These are phyloP conservation scores for Friedmanniomyces endolithicus DNA, from an alignment of 495 filamentous ascomycete genomes.

Conservation along the genomic window DNA sequence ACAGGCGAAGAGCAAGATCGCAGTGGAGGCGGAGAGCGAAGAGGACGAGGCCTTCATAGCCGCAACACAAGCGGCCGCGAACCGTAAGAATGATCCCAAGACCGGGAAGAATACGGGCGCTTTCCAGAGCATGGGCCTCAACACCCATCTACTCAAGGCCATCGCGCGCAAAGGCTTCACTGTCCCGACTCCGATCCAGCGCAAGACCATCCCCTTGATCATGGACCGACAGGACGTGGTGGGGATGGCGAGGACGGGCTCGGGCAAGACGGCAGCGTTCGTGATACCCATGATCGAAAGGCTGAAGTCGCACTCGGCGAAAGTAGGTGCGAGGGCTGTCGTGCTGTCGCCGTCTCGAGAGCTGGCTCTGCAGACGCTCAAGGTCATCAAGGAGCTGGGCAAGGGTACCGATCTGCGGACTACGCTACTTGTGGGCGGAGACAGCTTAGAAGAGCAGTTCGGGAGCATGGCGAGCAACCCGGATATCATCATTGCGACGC, in stretches of 20 bases:
- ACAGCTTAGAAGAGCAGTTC: slow-evolving; percentile 94
- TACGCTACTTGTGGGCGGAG: slow-evolving; percentile 83
- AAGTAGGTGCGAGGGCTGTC: slow-evolving; percentile 70
- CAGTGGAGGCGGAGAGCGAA: slow-evolving; percentile 25
- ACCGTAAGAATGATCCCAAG: slow-evolving; percentile 58
- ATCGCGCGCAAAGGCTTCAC: slow-evolving; percentile 89
- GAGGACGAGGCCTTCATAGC: slow-evolving; percentile 86
- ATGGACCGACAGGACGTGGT: slow-evolving; percentile 85
- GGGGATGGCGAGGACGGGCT: slow-evolving; percentile 93
- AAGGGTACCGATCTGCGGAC: slow-evolving; percentile 80
- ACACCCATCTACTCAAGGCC: slow-evolving; percentile 66
- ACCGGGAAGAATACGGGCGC: slow-evolving; percentile 87
- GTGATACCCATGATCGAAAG: slow-evolving; percentile 97
- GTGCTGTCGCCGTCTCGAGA: slow-evolving; percentile 87
- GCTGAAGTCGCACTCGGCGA: slow-evolving; percentile 74
- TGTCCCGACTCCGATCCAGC: slow-evolving; percentile 91
- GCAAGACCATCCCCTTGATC: slow-evolving; percentile 86
- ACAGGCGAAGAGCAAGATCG: background rate
- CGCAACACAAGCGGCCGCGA: slow-evolving; percentile 65
- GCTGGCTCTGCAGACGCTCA: slow-evolving; percentile 84
- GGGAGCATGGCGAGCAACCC: slow-evolving; percentile 83
- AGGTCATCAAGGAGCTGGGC: slow-evolving; percentile 89
- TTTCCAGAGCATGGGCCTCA: slow-evolving; percentile 92
- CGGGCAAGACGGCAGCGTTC: slow-evolving; percentile 94
- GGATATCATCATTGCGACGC: slow-evolving; percentile 92